Base-by-base conservation (phyloP, 1,284 basidiomycete species). In the Cutaneotrichosporon sp. region DNA sequence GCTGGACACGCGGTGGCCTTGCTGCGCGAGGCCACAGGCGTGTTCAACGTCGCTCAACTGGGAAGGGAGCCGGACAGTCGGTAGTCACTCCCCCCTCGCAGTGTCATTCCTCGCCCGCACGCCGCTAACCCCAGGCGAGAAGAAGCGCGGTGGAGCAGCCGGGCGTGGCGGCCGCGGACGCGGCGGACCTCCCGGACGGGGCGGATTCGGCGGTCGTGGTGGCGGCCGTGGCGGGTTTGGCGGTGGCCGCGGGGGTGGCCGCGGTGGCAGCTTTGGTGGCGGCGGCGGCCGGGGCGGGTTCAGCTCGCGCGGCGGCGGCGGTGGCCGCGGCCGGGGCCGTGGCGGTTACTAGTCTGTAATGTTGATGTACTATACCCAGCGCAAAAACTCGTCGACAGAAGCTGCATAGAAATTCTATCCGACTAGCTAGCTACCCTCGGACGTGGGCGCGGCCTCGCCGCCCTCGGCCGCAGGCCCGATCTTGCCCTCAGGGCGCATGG, bases 401-500 rank as follows among this genome's bases (percentile, higher is more conserved):
- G 36, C 14, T 37, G 38, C 38, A 21, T 21, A 36, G n/a, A 22
- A 30, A n/a, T n/a, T 34, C 23, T 18, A 12, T 23, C 26, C 33
- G 20, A 13, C 20, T 40, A 13, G 5, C 10, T 20, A n/a, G 12
- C 20, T 40, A 40, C 5, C 10, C 38, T 21, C 5, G 26, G 26
- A 30, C 20, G 15, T 21, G 9, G n/a, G 20, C 17, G 38, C 38
- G 17, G 10, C 17, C 36, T 37, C 36, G 36, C 36, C 41, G 22
- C 9, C 41, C 41, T 43, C 41, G 40, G 9, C 40, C 40, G 7
- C 20, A 20, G 5, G 4, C 13, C 12, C 41, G n/a, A 26, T 22
- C 20, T 23, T 23, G 30, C 8, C 43, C 39, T 49, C 47, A 30
- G 75, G 75, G 60, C 72, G 66, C 74, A 77, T 76, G 41, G 74